These are phyloP conservation scores for Trametes pubescens DNA, from an alignment of 1,284 basidiomycete species.

Conservation along the genomic window DNA sequence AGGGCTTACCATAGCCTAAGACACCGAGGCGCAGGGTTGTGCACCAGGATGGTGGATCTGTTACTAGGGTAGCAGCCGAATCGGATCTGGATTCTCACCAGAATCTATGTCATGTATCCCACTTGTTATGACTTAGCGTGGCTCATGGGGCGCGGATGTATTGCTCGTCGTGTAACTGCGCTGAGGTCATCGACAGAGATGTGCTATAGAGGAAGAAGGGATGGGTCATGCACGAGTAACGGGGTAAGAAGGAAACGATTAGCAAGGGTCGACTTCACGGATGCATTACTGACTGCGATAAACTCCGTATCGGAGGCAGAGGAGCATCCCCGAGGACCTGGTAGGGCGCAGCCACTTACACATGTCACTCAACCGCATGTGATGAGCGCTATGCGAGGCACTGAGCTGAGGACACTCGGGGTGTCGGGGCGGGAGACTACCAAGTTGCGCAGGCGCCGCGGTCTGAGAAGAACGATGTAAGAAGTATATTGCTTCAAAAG, in stretches of 20 bases:
- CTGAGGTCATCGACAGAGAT: slow-evolving; percentile 2
- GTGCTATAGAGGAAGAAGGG: background rate
- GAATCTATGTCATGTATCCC: background rate
- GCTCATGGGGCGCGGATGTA: background rate
- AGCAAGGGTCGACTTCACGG: too few relatives aligned
- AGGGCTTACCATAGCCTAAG: background rate
- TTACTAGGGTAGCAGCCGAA: background rate
- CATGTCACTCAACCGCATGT: background rate
- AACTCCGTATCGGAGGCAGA: background rate
- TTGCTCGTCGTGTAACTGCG: background rate
- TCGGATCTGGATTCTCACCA: background rate
- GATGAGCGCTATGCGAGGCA: background rate
- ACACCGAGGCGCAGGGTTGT: background rate
- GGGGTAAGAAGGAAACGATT: background rate
- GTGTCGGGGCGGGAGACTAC: too few relatives aligned
- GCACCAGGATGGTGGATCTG: background rate
- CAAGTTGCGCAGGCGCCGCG: background rate
- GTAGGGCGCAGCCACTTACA: background rate
- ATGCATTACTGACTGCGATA: background rate
- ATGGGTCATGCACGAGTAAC: too few relatives aligned
- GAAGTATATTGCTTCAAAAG: background rate
- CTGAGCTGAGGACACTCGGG: background rate
- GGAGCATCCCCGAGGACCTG: background rate
- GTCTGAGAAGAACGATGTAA: background rate
- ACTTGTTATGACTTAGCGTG: background rate